Conservation (phyloP, 768 basidiomycete genomes). For the Leccinum rimulosum region DNA sequence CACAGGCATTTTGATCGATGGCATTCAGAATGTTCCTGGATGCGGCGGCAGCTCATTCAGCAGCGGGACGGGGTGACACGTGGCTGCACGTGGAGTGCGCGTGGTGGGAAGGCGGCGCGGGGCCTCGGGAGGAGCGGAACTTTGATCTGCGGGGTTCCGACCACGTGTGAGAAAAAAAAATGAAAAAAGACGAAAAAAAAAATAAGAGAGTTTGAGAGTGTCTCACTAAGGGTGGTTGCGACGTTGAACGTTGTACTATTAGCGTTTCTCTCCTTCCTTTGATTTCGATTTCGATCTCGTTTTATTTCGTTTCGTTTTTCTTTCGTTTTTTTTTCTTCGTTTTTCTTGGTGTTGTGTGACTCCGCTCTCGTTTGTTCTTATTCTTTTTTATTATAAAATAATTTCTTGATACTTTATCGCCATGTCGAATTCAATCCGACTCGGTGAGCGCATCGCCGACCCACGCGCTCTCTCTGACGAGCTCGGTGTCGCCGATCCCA, state of each 20-base stretch:
- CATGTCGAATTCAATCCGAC: slow-evolving; percentile 8
- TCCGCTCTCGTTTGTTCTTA: background rate
- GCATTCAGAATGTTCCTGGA: background rate
- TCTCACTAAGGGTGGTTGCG: background rate
- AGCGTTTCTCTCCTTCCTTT: background rate
- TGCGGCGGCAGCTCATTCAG: too few species aligned
- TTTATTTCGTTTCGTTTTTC: background rate
- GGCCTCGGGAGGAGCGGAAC: background rate
- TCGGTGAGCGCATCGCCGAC: slow-evolving; percentile 31
- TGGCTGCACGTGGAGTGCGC: slow-evolving; percentile 21
- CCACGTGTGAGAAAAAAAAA: slow-evolving; percentile 20
- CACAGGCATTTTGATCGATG: background rate
- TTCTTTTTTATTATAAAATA: background rate
- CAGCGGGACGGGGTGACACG: slow-evolving; percentile 1
- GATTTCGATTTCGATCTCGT: background rate
- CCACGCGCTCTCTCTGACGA: slow-evolving; percentile 29
- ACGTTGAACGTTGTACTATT: slow-evolving; percentile 1
- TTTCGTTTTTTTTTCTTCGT: background rate
- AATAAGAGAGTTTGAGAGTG: slow-evolving; percentile 2
- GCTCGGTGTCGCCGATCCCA: slow-evolving; percentile 14
- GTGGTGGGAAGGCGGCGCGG: slow-evolving; percentile 6
- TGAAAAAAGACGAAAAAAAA: slow-evolving; percentile 10
- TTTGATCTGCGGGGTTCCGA: background rate
- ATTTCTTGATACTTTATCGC: slow-evolving; percentile 19
- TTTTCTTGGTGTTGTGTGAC: slow-evolving; percentile 4